Evolutionary conservation across 768 basidiomycete species (phyloP).

Genomic region (Sporobolomyces phaffii): DNA sequence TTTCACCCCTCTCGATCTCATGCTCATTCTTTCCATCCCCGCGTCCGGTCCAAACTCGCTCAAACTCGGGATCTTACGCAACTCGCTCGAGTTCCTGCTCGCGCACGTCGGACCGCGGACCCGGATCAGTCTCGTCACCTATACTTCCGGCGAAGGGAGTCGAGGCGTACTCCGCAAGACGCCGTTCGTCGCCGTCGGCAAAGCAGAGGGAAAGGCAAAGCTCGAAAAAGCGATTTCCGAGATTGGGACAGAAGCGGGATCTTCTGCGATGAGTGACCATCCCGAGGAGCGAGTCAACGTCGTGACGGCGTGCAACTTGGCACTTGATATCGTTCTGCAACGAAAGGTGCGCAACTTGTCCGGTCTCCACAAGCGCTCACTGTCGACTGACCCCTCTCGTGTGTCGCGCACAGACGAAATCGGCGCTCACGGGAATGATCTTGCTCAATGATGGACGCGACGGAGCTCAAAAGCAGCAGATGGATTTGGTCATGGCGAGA

Average conservation of each 20-base stretch:
- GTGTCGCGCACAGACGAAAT: conserved; percentile 52
- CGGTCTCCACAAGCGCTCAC: not conserved
- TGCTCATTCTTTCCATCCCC: conserved; percentile 83
- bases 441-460: conserved; percentile 89
- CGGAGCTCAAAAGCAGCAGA: conserved; percentile 85
- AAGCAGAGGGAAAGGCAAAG: conserved; percentile 30
- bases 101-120: conserved; percentile 70
- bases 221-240: conserved; percentile 35
- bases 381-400: not conserved
- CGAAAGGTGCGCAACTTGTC: conserved; percentile 54
- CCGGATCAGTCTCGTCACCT: conserved; percentile 82
- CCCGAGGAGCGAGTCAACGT: conserved; percentile 95
- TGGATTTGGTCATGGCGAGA: conserved; percentile 95
- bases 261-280: conserved; percentile 62
- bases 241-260: conserved; percentile 50
- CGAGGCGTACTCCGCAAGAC: conserved; percentile 65
- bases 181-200: conserved; percentile 72
- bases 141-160: conserved; percentile 69
- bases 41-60: conserved; percentile 69
- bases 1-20: conserved; percentile 82
- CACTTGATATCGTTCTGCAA: conserved; percentile 87
- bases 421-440: conserved; percentile 83
- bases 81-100: conserved; percentile 78
- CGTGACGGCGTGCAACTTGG: conserved; percentile 96
- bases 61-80: conserved; percentile 80